Base-by-base conservation (phyloP, 1,284 basidiomycete species). In the Apiotrichum domesticum region DNA sequence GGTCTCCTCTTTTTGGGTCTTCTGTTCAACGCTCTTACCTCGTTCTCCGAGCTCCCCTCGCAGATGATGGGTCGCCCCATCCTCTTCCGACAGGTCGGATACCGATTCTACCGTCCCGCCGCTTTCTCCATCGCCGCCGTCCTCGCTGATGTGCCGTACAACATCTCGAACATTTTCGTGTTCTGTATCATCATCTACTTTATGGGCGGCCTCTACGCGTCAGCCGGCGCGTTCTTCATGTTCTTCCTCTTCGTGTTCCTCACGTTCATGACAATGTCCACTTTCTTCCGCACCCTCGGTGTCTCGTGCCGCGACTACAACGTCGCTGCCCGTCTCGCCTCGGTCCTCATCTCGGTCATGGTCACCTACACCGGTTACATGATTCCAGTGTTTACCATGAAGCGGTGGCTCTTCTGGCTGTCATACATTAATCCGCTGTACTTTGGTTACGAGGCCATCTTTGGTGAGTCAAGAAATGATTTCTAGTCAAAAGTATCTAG, bases 331-430 rank as follows among this genome's bases (percentile, higher is more conserved):
- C 74, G 80, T 51, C 67, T 80, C 21, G 81, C 81, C 0, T 75
- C 77, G 8, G 69, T 81, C 4, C 62, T 81, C 44, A 77, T 81
- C 62, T 77, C 74, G 0, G 55, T 76, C 55, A 77, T 80, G 79
- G 56, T 71, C 35, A 72, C 71, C 3, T 73, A 71, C 63, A 69
- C 70, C 6, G 71, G 66, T 42, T 75, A 75, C 52, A 71, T 75
- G 64, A 72, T 74, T 53, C 78, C 78, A 79, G 72, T 85, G 7
- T 80, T 82, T 62, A 79, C 82, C 57, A 91, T 94, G 89, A 87
- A 90, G 71, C 79, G 87, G 52, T 94, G 90, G 90, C 72, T 93
- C 14, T 90, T 88, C 79, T 92, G 90, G 89, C 13, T 51, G 1
- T 43, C 33, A 6, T 73, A 89, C 72, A 75, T 89, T 62, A 87